Evolutionary conservation across 805 yeast species (phyloP).

Genomic region (Hanseniaspora osmophila): DNA sequence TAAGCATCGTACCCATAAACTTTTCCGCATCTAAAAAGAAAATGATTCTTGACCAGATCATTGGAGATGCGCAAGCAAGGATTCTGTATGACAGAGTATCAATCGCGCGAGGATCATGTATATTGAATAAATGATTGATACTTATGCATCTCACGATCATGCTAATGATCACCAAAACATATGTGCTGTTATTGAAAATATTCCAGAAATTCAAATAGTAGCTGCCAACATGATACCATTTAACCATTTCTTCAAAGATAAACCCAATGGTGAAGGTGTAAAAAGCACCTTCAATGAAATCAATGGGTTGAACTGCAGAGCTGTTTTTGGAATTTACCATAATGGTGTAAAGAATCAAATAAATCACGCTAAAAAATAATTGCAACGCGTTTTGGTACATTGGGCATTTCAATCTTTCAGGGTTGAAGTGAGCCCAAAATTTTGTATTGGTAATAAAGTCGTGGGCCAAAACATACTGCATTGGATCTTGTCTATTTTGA

Average conservation of each 20-base stretch:
- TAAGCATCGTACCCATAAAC: constrained; percentile 81
- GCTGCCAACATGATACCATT: constrained; percentile 64
- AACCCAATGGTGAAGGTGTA: constrained; percentile 56
- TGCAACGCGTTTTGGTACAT: constrained; percentile 65
- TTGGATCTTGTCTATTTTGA: constrained; percentile 57
- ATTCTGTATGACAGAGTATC: constrained; percentile 54
- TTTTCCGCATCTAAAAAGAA: constrained; percentile 64
- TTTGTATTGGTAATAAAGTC: constrained; percentile 41
- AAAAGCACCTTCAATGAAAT: constrained; percentile 39
- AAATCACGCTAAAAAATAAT: constrained; percentile 50
- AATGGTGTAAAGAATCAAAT: constrained; percentile 45
- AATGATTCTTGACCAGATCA: constrained; percentile 72
- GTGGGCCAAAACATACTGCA: constrained; percentile 46
- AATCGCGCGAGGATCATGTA: constrained; percentile 6
- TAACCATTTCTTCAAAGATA: constrained; percentile 51
- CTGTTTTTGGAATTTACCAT: constrained; percentile 41
- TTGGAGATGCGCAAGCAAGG: constrained; percentile 69
- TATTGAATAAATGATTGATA: constrained; percentile 6
- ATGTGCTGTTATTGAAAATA: constrained; percentile 61
- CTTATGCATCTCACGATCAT: constrained; percentile 37
- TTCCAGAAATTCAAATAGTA: constrained; percentile 67
- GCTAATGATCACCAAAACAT: constrained; percentile 37
- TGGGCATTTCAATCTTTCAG: constrained; percentile 77
- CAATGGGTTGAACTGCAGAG: constrained; percentile 22
- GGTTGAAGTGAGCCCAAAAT: constrained; percentile 54